Conservation (phyloP, 78 protist species). For the Polysphondylium violaceum region DNA sequence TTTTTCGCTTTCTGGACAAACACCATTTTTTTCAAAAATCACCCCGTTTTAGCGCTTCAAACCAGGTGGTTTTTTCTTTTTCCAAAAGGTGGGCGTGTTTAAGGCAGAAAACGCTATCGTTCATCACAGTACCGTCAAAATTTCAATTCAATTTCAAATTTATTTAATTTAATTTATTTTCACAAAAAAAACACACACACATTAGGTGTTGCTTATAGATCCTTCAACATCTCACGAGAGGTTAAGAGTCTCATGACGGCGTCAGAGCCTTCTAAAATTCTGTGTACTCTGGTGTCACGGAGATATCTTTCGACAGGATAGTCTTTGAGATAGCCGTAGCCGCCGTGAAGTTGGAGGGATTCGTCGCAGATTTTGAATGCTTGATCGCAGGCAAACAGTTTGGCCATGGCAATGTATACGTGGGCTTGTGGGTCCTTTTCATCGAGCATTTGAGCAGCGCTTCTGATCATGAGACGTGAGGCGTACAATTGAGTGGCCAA, state of each 20-base stretch:
- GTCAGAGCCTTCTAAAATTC: constrained; percentile 94
- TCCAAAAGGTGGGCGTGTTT: no score
- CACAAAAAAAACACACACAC: no score
- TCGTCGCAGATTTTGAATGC: constrained; percentile 81
- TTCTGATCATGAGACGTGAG: constrained; percentile 86
- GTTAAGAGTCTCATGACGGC: constrained; percentile 76
- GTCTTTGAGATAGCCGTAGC: constrained; percentile 96
- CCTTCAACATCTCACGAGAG: constrained; percentile 61
- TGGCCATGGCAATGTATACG: constrained; percentile 94
- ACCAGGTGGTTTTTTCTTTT: no score
- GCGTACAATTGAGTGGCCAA: constrained; percentile 89
- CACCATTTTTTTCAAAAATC: no score
- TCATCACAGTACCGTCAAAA: no score
- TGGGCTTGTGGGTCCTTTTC: constrained; percentile 58
- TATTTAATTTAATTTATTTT: no score
- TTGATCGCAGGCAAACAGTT: constrained; percentile 88
- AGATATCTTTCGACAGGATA: constrained; percentile 91
- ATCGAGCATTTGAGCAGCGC: constrained; percentile 77
- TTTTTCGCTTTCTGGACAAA: no score
- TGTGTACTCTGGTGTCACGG: constrained; percentile 96
- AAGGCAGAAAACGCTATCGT: no score
- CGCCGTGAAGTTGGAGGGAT: constrained; percentile 95
- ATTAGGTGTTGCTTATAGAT: constrained; percentile 29
- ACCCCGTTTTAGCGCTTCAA: no score
- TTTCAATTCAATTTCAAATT: no score